Evolutionary conservation across 148 eudicot genomes (phyloP), one percentile per base, ranked within the genome.

Genomic region (Rhododendron vialii): DNA sequence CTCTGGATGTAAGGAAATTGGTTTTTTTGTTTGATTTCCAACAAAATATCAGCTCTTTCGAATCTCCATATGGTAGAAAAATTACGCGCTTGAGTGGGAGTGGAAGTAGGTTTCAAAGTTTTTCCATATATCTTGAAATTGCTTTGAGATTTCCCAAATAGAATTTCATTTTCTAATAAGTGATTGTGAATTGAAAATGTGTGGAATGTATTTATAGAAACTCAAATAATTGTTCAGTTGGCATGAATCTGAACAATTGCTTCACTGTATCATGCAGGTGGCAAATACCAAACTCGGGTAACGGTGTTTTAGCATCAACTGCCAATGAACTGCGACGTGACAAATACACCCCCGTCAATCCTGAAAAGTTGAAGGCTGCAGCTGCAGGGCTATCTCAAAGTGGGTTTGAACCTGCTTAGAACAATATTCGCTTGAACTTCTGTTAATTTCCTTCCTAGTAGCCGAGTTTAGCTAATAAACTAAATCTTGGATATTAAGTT

Each of bases 311-410:
- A 82, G 96, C 98, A 55, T 96, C 99, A 14, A 96, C 96, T 26
- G 99, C 99, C 9, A 96, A 96, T 90, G 99, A 96, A 3, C 77
- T 93, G 67, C 91, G 98, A 50, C 92, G 48, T 11, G 93, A 93
- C 57, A 93, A 87, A 13, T 87, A 95, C 67, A 84, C 92, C 12
- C 90, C 90, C 0, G 81, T 91, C 69, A 94, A 94, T 88, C 93
- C 96, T 35, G 98, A 94, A 78, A 96, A 96, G 88, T 83, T 93
- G 81, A 96, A 92, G 87, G 96, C 98, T 88, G 96, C 95, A 57
- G 94, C 98, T 76, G 93, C 86, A 87, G 99, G 99, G 78, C 91
- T 96, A 83, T 76, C 94, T 43, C 95, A 93, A 53, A 90, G 98
- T 96, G 94, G 48, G 92, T 86, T 45, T 78, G 47, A 6, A 61